Conservation (phyloP, 192 early-diverging fungal genomes). For the Pecoramyces ruminantium region DNA sequence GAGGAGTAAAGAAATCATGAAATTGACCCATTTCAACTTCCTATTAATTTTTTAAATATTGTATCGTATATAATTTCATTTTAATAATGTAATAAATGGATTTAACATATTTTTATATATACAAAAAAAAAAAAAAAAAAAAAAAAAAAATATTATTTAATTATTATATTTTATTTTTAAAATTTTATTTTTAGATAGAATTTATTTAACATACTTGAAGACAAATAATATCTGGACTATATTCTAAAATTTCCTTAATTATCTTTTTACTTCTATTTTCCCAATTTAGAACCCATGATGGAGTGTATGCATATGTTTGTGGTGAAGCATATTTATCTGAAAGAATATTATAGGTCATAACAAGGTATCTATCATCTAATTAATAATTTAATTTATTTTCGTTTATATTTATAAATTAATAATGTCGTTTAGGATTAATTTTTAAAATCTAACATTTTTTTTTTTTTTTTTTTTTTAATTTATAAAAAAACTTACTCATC, state of each 20-base stretch:
- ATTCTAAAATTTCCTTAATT: slow-evolving; percentile 64
- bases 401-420: too few species aligned
- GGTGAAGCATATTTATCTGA: slow-evolving; percentile 77
- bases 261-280: slow-evolving; percentile 82
- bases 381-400: too few species aligned
- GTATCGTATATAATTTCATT: too few species aligned
- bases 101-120: too few species aligned
- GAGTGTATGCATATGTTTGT: slow-evolving; percentile 79
- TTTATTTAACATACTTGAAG: slow-evolving; percentile 63
- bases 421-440: too few species aligned
- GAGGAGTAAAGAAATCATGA: slow-evolving; percentile 70
- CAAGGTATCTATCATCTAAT: slow-evolving; percentile 55
- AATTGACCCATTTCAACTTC: slow-evolving; percentile 78
- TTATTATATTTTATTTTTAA: too few species aligned
- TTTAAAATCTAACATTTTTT: too few species aligned
- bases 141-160: too few species aligned
- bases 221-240: slow-evolving; percentile 81
- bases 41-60: too few species aligned
- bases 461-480: not conserved
- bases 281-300: slow-evolving; percentile 86
- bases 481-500: slow-evolving; percentile 9
- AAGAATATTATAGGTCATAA: slow-evolving; percentile 86
- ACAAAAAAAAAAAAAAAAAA: too few species aligned
- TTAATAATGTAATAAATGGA: too few species aligned
- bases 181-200: too few species aligned